Evolutionary conservation across 2,329 filamentous ascomycete genomes (phyloP).

Genomic region (Hirsutella rhossiliensis): DNA sequence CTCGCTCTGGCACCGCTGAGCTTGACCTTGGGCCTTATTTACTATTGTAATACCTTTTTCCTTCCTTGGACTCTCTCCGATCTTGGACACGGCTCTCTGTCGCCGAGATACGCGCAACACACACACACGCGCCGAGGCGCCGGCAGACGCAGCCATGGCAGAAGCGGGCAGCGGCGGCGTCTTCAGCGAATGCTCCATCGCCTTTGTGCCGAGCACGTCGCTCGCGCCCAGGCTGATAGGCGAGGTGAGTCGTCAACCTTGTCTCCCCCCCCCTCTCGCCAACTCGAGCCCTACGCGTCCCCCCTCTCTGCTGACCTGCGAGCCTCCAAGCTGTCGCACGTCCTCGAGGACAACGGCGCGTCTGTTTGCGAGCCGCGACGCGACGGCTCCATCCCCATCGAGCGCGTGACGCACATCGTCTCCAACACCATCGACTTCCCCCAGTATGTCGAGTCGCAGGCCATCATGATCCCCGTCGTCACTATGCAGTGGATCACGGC

Average conservation of each 20-base stretch:
- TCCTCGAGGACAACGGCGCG: constrained; percentile 37
- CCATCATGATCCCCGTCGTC: constrained; percentile 73
- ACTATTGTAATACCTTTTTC: too few relatives aligned
- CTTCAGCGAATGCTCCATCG: constrained; percentile 30
- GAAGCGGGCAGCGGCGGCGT: constrained; percentile 17
- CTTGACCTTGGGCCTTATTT: too few relatives aligned
- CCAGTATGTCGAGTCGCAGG: constrained; percentile 65
- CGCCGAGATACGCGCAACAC: too few relatives aligned
- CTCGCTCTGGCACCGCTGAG: too few relatives aligned
- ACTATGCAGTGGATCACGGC: constrained; percentile 68
- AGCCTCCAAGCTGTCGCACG: constrained; percentile 24
- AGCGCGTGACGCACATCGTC: constrained; percentile 41
- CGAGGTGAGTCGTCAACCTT: constrained; percentile 19
- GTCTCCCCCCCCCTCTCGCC: neutral
- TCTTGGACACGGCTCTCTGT: too few relatives aligned
- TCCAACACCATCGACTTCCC: constrained; percentile 80
- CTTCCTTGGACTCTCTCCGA: too few relatives aligned
- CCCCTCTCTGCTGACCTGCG: constrained; percentile 3
- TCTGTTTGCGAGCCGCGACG: constrained; percentile 32
- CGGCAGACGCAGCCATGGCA: constrained; percentile 12
- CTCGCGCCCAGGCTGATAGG: constrained; percentile 27
- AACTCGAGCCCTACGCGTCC: too few relatives aligned
- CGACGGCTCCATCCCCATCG: constrained; percentile 35
- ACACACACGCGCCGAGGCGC: too few relatives aligned
- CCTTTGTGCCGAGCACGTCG: constrained; percentile 30